Percentiles rank a stretch among this genome's conserved stretches.
Conservation (phyloP, 2,329 filamentous ascomycete species). For the Delphinella strobiligena region DNA sequence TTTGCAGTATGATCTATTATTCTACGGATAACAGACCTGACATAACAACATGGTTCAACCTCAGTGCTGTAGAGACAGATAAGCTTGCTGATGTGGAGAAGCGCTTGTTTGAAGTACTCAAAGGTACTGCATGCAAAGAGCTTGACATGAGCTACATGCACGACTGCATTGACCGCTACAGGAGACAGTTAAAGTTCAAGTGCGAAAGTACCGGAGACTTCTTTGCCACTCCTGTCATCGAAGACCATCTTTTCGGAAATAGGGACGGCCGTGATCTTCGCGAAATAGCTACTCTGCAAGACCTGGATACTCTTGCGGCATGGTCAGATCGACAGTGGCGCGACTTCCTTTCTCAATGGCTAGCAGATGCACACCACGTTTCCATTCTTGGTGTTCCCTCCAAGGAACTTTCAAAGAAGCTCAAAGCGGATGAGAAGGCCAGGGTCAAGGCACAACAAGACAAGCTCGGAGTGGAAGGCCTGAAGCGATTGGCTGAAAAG, state of each 20-base stretch:
- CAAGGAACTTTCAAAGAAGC: conserved; percentile 60
- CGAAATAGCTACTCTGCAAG: conserved; percentile 29
- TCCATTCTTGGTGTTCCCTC: conserved; percentile 85
- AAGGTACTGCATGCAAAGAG: conserved; percentile 65
- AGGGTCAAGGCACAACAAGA: conserved; percentile 69
- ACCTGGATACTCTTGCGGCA: conserved; percentile 55
- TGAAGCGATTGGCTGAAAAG: conserved; percentile 61
- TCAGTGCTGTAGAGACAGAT: conserved; percentile 76
- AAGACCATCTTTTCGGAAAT: conserved; percentile 81
- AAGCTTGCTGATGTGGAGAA: conserved; percentile 76
- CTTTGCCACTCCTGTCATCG: conserved; percentile 76
- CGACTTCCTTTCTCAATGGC: conserved; percentile 68
- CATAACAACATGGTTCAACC: conserved; percentile 71
- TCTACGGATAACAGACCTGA: conserved; percentile 70
- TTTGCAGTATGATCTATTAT: conserved; percentile 75
- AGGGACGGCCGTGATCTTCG: conserved; percentile 55
- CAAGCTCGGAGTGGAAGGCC: conserved; percentile 67
- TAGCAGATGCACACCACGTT: conserved; percentile 73
- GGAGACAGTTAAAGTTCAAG: conserved; percentile 68
- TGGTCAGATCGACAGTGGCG: conserved; percentile 85
- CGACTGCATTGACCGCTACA: conserved; percentile 74
- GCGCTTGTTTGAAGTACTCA: conserved; percentile 71
- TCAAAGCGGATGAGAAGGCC: conserved; percentile 70
- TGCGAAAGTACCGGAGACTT: conserved; percentile 72
- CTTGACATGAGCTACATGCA: conserved; percentile 83